phyloP scores from a whole-genome alignment of 345 rosid species.

The Excoecaria cochinchinensis region DNA sequence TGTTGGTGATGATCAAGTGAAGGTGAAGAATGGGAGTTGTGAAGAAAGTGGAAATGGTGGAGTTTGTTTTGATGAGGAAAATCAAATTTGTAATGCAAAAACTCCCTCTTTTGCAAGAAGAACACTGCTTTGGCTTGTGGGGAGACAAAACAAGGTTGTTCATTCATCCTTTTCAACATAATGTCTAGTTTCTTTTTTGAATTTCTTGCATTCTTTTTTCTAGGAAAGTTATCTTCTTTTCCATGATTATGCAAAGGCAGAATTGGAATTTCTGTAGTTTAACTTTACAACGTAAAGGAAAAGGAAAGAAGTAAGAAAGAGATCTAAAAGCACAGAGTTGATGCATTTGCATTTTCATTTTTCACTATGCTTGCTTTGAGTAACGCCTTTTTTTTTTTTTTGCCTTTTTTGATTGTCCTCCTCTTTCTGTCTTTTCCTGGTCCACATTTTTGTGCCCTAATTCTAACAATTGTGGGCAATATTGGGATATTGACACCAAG shows the following conservation, averaged over 20 bases:
- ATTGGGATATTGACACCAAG: not conserved
- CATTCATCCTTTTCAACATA: slow-evolving; percentile 63
- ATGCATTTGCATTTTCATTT: slow-evolving; percentile 10
- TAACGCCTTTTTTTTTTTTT: too few species aligned
- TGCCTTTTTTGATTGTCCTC: not conserved
- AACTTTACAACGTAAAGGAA: slow-evolving; percentile 13
- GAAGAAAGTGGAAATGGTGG: too few species aligned
- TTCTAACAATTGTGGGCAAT: not conserved
- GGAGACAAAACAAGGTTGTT: slow-evolving; percentile 91
- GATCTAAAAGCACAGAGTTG: slow-evolving; percentile 14
- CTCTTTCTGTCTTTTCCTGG: not conserved
- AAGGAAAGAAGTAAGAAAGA: not conserved
- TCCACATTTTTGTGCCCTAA: not conserved
- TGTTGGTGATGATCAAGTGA: slow-evolving; percentile 19
- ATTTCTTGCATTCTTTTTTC: slow-evolving; percentile 8
- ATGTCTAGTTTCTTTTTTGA: slow-evolving; percentile 32
- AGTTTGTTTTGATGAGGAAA: too few species aligned
- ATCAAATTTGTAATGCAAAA: slow-evolving; percentile 43
- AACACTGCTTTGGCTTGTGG: slow-evolving; percentile 86
- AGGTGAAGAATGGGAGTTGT: slow-evolving; percentile 24
- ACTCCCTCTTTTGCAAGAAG: slow-evolving; percentile 96
- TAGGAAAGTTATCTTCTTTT: slow-evolving; percentile 11
- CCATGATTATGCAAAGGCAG: slow-evolving; percentile 11
- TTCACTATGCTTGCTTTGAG: not conserved
- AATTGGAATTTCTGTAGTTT: slow-evolving; percentile 24